A percentile compares a stretch with the other conserved stretches of the same genome.
Evolutionary conservation across 2,329 filamentous ascomycete genomes (phyloP).

Genomic region (Neonectria coccinea): DNA sequence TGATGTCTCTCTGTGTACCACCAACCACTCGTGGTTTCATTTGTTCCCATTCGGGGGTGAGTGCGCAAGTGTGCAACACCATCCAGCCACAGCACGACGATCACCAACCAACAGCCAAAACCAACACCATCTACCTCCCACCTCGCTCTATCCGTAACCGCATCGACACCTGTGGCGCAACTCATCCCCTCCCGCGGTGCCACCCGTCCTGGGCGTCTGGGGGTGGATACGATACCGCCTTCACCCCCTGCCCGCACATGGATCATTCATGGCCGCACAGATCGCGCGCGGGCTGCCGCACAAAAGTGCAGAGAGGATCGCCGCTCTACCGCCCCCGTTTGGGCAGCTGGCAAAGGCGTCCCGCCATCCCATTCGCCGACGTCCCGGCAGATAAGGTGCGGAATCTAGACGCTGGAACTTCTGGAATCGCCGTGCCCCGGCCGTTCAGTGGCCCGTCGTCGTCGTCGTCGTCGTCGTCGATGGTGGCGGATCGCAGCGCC

Average conservation of each 20-base stretch:
- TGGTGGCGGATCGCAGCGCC: background rate
- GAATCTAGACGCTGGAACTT: constrained; percentile 19
- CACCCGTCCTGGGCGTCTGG: constrained; percentile 14
- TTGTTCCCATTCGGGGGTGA: background rate
- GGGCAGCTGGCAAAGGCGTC: constrained; percentile 20
- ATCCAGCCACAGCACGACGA: background rate
- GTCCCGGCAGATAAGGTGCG: constrained; percentile 18
- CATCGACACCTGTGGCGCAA: background rate
- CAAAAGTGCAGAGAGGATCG: constrained; percentile 21
- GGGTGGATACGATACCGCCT: background rate
- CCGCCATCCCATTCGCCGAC: background rate
- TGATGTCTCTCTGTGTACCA: background rate
- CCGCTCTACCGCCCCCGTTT: constrained; percentile 11
- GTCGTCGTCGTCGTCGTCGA: background rate
- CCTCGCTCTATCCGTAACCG: background rate
- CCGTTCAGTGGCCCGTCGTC: background rate
- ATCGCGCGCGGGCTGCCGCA: background rate
- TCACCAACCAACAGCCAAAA: background rate
- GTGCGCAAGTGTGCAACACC: too few species aligned
- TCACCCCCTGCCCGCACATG: background rate
- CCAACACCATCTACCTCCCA: too few species aligned
- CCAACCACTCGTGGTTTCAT: background rate
- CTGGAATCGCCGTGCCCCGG: background rate
- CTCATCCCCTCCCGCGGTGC: constrained; percentile 9
- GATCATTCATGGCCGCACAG: background rate